phyloP scores from a whole-genome alignment of 148 eudicot genomes.

The Spergularia marina region DNA sequence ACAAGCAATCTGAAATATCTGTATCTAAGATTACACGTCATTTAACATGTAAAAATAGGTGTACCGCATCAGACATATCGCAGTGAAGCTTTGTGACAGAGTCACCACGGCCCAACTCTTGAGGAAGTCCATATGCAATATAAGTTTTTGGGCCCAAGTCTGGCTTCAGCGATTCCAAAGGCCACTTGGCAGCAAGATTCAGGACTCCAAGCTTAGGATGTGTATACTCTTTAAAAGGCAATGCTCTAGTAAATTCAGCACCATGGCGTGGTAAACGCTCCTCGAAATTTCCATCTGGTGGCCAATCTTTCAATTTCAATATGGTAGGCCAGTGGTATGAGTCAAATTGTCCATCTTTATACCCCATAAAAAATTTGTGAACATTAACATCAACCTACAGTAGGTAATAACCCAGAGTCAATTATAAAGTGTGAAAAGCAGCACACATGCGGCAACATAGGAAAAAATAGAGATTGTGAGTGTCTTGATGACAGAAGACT shows the following conservation, averaged over 20 bases:
- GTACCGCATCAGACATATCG: conserved; percentile 80
- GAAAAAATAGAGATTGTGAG: too few relatives aligned
- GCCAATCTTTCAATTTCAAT: conserved; percentile 72
- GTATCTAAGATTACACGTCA: too few relatives aligned
- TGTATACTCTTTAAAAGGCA: conserved; percentile 69
- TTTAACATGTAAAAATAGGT: neutral
- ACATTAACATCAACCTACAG: conserved; percentile 52
- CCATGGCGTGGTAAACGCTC: conserved; percentile 63
- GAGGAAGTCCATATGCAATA: conserved; percentile 60
- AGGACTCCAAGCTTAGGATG: conserved; percentile 53
- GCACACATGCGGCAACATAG: conserved; percentile 38
- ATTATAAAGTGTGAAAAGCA: conserved; percentile 42
- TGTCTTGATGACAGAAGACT: too few relatives aligned
- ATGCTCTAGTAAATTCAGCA: conserved; percentile 52
- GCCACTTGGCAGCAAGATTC: conserved; percentile 52
- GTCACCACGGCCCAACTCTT: conserved; percentile 75
- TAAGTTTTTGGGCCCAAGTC: conserved; percentile 81
- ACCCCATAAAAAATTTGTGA: conserved; percentile 52
- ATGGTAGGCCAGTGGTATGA: conserved; percentile 43
- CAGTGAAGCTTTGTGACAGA: conserved; percentile 76
- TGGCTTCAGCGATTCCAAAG: conserved; percentile 12
- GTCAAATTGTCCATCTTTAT: conserved; percentile 32
- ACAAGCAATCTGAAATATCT: too few relatives aligned
- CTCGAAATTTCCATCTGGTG: conserved; percentile 49
- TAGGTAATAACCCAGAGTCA: conserved; percentile 15